Evolutionary conservation across 1,284 basidiomycete genomes (phyloP).

Genomic region (Boletus albobrunnescens): DNA sequence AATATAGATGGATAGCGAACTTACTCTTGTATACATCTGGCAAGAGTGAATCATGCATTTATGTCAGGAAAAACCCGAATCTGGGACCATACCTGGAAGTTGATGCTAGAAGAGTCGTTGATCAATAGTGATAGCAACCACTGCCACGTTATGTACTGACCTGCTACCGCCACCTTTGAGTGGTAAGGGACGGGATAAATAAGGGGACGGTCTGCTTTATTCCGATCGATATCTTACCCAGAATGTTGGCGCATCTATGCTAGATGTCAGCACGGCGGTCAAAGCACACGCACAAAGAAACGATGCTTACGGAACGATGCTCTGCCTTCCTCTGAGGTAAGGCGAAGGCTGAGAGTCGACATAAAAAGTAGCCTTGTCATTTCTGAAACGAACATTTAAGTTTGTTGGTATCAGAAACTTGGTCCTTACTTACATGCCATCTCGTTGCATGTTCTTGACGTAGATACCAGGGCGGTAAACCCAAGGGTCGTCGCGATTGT

Average conservation of each 20-base stretch:
- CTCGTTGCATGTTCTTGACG: constrained; percentile 64
- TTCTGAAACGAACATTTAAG: constrained; percentile 37
- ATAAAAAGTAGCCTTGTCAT: constrained; percentile 72
- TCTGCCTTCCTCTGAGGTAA: constrained; percentile 56
- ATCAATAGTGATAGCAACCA: constrained; percentile 2
- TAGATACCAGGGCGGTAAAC: constrained; percentile 69
- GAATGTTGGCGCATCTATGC: constrained; percentile 60
- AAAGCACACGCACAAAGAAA: neutral
- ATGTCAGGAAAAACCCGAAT: neutral
- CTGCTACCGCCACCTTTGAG: constrained; percentile 50
- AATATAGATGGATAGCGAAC: constrained; percentile 13
- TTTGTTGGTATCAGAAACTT: neutral
- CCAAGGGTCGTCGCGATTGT: constrained; percentile 73
- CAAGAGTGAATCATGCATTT: neutral
- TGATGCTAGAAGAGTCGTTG: constrained; percentile 45
- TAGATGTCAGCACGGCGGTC: constrained; percentile 1
- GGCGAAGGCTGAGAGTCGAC: constrained; percentile 55
- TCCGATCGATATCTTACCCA: constrained; percentile 39
- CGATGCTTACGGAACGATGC: constrained; percentile 60
- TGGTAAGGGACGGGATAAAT: neutral
- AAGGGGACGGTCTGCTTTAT: neutral
- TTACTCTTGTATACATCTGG: constrained; percentile 61
- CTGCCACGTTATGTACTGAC: constrained; percentile 28
- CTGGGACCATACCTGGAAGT: constrained; percentile 47
- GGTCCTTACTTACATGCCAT: constrained; percentile 51